These are phyloP conservation scores for Hypoxylon rickii DNA, from an alignment of 495 filamentous ascomycete species.

Conservation along the genomic window DNA sequence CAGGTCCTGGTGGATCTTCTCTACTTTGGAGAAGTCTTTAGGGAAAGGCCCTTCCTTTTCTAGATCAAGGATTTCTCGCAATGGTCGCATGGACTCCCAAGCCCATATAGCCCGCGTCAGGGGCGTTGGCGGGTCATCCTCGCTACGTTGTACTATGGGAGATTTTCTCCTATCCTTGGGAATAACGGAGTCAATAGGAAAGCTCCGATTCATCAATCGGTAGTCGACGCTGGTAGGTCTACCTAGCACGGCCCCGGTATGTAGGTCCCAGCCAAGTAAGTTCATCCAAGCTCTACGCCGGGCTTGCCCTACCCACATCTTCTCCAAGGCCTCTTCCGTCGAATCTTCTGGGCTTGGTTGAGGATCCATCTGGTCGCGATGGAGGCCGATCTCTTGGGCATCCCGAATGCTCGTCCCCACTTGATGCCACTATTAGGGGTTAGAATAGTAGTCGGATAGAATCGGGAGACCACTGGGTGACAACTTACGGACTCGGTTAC, in stretches of 20 bases:
- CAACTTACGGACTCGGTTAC: conserved; percentile 53
- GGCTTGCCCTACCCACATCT: conserved; percentile 58
- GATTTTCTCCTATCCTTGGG: conserved; percentile 40
- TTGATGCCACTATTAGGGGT: conserved; percentile 58
- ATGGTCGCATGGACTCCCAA: conserved; percentile 38
- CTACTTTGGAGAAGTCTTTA: conserved; percentile 57
- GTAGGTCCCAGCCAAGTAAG: conserved; percentile 61
- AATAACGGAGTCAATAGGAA: conserved; percentile 45
- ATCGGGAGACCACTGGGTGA: not conserved
- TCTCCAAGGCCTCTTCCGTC: conserved; percentile 51
- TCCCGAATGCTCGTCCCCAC: conserved; percentile 62
- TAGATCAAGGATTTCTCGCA: conserved; percentile 48
- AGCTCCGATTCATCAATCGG: conserved; percentile 44
- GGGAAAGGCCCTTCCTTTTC: conserved; percentile 58
- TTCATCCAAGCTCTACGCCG: conserved; percentile 61
- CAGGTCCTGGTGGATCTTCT: conserved; percentile 56
- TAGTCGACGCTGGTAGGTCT: conserved; percentile 59
- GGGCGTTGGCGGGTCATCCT: conserved; percentile 49
- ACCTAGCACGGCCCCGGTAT: conserved; percentile 63
- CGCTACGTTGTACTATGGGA: conserved; percentile 40
- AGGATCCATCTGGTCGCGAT: conserved; percentile 52
- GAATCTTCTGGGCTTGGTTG: conserved; percentile 42
- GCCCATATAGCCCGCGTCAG: conserved; percentile 47
- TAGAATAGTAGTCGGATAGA: conserved; percentile 12
- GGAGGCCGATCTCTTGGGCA: conserved; percentile 66